A percentile compares a stretch with the other conserved stretches of the same genome.
Evolutionary conservation across 345 rosid genomes (phyloP).

Genomic region (Aquilaria malaccensis): DNA sequence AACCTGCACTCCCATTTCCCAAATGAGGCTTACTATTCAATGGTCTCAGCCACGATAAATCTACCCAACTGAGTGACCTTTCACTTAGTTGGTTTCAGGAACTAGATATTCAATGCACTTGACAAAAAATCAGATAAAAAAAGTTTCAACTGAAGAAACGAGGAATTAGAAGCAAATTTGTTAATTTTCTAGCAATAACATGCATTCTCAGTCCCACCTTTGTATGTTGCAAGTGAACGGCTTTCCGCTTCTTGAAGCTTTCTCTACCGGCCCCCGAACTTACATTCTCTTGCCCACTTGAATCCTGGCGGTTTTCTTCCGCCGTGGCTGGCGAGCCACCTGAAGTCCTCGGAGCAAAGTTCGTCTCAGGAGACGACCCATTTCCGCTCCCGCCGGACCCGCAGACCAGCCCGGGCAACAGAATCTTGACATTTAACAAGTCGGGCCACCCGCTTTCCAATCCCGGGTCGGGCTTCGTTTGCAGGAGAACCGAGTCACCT

Average conservation of each 20-base stretch:
- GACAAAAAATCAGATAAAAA: not conserved
- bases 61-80: conserved; percentile 2
- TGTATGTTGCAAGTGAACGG: conserved; percentile 24
- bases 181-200: not conserved
- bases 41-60: conserved; percentile 4
- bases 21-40: conserved; percentile 5
- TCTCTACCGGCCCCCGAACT: conserved; percentile 27
- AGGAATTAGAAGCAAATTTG: not conserved
- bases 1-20: conserved; percentile 20
- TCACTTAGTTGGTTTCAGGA: not conserved
- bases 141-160: not conserved
- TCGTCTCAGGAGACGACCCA: conserved; percentile 29
- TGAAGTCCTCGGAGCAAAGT: conserved; percentile 28
- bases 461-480: conserved; percentile 42
- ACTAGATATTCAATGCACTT: not conserved
- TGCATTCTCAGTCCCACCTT: conserved; percentile 20
- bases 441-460: conserved; percentile 33
- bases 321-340: conserved; percentile 37
- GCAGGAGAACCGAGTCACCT: conserved; percentile 14
- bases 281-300: conserved; percentile 22
- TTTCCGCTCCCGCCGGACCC: conserved; percentile 26
- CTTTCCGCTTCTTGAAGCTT: conserved; percentile 64
- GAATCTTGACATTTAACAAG: conserved; percentile 12
- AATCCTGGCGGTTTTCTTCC: conserved; percentile 16
- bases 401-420: conserved; percentile 14